Conservation (phyloP, 345 rosid species). For the Corymbia maculata region DNA sequence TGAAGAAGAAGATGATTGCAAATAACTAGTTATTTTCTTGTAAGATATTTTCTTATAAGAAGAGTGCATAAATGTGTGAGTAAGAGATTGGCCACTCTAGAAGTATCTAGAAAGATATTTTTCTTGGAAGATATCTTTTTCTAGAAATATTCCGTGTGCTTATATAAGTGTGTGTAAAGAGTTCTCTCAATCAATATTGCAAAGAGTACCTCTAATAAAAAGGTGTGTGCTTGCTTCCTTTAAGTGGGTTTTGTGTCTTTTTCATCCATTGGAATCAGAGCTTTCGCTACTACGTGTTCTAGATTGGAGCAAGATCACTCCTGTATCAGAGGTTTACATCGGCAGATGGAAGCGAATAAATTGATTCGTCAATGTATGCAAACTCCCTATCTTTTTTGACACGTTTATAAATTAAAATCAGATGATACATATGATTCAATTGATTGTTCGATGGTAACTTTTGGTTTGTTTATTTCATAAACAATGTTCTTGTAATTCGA, state of each 20-base stretch:
- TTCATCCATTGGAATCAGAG: background rate
- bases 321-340: background rate
- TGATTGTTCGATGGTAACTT: background rate
- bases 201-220: background rate
- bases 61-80: background rate
- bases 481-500: background rate
- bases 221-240: background rate
- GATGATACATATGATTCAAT: background rate
- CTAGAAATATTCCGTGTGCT: background rate
- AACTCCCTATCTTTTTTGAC: background rate
- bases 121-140: no score
- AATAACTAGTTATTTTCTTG: no score
- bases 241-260: background rate
- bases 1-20: background rate
- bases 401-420: background rate
- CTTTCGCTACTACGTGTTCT: background rate
- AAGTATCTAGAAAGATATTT: no score
- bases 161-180: background rate
- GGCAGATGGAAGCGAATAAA: background rate
- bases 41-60: no score
- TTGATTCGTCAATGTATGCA: background rate
- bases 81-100: background rate
- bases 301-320: conserved; percentile 15
- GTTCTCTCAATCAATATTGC: background rate
- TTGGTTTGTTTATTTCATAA: background rate